phyloP scores from a whole-genome alignment of 2,329 filamentous ascomycete species.

The Xylaria sp. region DNA sequence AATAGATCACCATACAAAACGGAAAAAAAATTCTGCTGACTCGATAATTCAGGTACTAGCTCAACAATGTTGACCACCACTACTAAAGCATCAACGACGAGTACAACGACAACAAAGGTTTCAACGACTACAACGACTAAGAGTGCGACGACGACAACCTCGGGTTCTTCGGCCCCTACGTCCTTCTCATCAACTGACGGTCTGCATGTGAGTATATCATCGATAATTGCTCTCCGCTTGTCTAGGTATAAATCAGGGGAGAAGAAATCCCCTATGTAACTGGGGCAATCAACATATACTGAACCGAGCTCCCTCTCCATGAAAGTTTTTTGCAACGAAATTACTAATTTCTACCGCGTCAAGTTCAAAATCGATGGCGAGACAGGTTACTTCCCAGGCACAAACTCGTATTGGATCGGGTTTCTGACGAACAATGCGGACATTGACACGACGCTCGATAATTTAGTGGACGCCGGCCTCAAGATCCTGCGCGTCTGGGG shows the following conservation, averaged over 20 bases:
- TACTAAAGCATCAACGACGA: slow-evolving; percentile 21
- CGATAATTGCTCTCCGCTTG: slow-evolving; percentile 34
- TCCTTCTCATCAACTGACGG: slow-evolving; percentile 31
- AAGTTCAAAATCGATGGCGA: slow-evolving; percentile 56
- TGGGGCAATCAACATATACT: slow-evolving; percentile 35
- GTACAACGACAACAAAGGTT: slow-evolving; percentile 5
- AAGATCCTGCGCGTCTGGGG: slow-evolving; percentile 70
- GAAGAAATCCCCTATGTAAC: not conserved
- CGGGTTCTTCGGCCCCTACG: slow-evolving; percentile 19
- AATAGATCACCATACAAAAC: not conserved
- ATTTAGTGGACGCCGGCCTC: slow-evolving; percentile 62
- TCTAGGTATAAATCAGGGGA: not conserved
- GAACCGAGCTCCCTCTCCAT: slow-evolving; percentile 42
- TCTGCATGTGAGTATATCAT: slow-evolving; percentile 27
- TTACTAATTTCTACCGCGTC: not conserved
- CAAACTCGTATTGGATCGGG: slow-evolving; percentile 65
- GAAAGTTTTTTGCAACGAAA: slow-evolving; percentile 12
- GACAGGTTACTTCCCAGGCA: slow-evolving; percentile 61
- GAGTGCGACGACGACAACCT: slow-evolving; percentile 18
- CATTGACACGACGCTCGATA: slow-evolving; percentile 62
- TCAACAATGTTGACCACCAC: slow-evolving; percentile 38
- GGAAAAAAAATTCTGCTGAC: slow-evolving; percentile 15
- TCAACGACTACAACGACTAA: slow-evolving; percentile 18
- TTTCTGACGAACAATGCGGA: slow-evolving; percentile 64
- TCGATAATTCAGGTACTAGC: slow-evolving; percentile 13